Evolutionary conservation across 169 alveolate genomes (phyloP).

Genomic region (Amoebophrya sp.): DNA sequence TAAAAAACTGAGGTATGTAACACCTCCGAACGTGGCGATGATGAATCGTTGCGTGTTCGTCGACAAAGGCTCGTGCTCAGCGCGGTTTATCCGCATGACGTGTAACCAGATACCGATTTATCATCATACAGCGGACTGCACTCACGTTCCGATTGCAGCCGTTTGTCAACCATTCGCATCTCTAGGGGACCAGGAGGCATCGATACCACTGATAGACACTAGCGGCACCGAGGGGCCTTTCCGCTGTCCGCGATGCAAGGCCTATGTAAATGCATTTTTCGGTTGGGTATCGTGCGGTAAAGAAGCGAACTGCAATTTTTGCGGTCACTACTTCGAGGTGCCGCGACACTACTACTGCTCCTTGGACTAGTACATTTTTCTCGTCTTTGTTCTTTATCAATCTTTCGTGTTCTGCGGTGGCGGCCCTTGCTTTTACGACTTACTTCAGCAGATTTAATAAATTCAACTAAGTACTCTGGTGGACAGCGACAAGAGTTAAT

Average conservation of each 20-base stretch:
- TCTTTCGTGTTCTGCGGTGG: too few species aligned
- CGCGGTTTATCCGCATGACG: neutral
- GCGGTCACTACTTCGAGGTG: conserved; percentile 20
- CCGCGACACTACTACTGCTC: neutral
- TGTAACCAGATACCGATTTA: neutral
- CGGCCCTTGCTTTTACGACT: too few species aligned
- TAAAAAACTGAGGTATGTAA: neutral
- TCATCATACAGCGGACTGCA: neutral
- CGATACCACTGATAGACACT: neutral
- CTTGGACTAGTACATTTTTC: too few species aligned
- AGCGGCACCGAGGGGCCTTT: neutral
- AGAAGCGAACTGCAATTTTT: neutral
- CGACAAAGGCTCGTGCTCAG: neutral
- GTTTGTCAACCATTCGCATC: neutral
- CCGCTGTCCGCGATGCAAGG: conserved; percentile 3
- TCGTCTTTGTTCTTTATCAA: too few species aligned
- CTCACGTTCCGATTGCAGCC: neutral
- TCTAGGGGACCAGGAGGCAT: neutral
- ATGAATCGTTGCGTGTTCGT: neutral
- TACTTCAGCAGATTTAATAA: neutral
- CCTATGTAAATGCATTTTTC: neutral
- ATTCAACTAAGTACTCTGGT: too few species aligned
- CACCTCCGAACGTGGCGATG: neutral
- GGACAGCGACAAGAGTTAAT: too few species aligned
- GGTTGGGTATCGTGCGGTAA: neutral